A percentile compares a stretch with the other conserved stretches of the same genome.
These are phyloP conservation scores for Cucumis cinereus DNA, from an alignment of 306 rosid species.

Conservation along the genomic window DNA sequence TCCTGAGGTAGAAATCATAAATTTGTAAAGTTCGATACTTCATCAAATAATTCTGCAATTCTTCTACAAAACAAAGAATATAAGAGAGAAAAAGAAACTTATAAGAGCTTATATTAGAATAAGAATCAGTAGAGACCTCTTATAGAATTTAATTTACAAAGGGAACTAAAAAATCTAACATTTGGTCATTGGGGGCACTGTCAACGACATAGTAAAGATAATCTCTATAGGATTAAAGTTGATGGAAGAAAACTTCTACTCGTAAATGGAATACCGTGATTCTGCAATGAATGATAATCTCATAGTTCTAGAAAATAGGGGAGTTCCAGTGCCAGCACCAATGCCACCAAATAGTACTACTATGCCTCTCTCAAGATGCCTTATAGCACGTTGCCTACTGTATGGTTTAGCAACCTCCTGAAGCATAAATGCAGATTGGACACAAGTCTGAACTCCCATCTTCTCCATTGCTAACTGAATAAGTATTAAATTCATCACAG, in stretches of 20 bases:
- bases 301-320: slow-evolving; percentile 44
- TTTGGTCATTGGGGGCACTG: slow-evolving; percentile 57
- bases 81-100: too few species aligned
- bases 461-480: slow-evolving; percentile 41
- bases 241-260: not conserved
- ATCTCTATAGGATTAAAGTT: not conserved
- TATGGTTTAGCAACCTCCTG: slow-evolving; percentile 44
- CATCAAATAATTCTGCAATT: too few species aligned
- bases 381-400: slow-evolving; percentile 34
- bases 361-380: slow-evolving; percentile 40
- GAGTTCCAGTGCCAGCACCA: slow-evolving; percentile 37
- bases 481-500: slow-evolving; percentile 33
- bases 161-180: slow-evolving; percentile 51
- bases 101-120: too few species aligned
- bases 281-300: slow-evolving; percentile 62
- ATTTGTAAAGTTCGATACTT: too few species aligned
- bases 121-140: too few species aligned
- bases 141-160: too few species aligned
- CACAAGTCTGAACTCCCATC: slow-evolving; percentile 33
- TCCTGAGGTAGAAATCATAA: too few species aligned
- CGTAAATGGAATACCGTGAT: slow-evolving; percentile 26
- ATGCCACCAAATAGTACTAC: slow-evolving; percentile 43
- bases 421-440: slow-evolving; percentile 34
- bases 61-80: too few species aligned
- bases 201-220: not conserved